Base-by-base conservation (phyloP, 163 green algal species). In the Picocystis sp. region DNA sequence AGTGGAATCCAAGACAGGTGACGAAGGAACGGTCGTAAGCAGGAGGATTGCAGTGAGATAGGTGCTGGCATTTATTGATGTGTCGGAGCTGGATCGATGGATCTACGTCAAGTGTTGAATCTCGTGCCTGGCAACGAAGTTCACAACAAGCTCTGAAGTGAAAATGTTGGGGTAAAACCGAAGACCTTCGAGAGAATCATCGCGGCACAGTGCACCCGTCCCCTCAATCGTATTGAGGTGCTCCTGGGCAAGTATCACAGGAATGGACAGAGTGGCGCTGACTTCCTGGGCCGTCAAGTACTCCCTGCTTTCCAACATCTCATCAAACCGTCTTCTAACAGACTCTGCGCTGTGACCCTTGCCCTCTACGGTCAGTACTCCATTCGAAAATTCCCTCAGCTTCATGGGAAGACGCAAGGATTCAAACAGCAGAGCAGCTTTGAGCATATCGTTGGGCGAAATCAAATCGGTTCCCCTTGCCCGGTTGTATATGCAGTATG, bases 401-500 rank as follows among this genome's bases (percentile, higher is more conserved):
- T 52, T 47, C 45, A 81, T 35, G 21, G 34, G 35, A 24, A 47
- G 12, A 12, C 49, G 9, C 47, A 64, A 38, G 25, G 23, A 25
- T 23, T 3, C 3, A 56, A 42, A 21, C 13, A 17, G 14, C 23
- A 17, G 17, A 56, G 46, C n/a, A 15, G 45, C 56, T 46, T 62
- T 45, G 13, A 92, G 50, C 47, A 97, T 67, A 67, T 97, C 89
- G 35, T 94, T 82, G 0, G 89, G 89, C 0, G 86, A 94, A 14
- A 96, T 73, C 5, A 96, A 77, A 69, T 95, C 88, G 2, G 67
- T 78, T 9, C 87, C 84, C 60, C 3, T 78, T 75, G 50, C 83
- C 19, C 81, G 58, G 64, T 94, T 95, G 75, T 92, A 98, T 13
- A 95, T 59, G 72, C 84, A 95, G 77, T 92, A 98, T 43, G 84